Conservation (phyloP, 306 rosid genomes). For the Quercus aquifolioides region DNA sequence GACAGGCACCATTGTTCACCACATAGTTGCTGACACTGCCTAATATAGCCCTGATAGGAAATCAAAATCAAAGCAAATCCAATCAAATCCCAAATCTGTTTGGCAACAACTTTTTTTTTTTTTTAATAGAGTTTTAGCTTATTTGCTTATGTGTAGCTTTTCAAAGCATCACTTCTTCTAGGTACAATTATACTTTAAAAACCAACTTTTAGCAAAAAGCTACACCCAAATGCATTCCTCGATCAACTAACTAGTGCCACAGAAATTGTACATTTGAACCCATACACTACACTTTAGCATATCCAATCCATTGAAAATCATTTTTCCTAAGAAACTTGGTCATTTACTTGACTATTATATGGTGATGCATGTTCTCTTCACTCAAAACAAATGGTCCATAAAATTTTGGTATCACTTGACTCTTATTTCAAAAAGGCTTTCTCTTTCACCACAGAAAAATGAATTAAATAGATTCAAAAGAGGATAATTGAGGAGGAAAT, state of each 20-base stretch:
- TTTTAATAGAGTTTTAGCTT: no score
- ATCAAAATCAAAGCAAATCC: not conserved
- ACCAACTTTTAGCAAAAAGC: no score
- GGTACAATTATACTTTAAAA: no score
- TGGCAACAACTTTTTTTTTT: no score
- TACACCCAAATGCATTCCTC: no score
- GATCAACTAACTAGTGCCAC: not conserved
- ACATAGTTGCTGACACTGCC: constrained; percentile 90
- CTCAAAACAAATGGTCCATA: not conserved
- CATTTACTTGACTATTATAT: not conserved
- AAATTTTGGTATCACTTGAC: not conserved
- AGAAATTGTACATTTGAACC: not conserved
- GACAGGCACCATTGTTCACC: constrained; percentile 66
- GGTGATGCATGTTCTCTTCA: not conserved
- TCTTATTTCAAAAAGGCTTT: not conserved
- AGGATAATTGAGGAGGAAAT: not conserved
- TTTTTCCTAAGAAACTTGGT: not conserved
- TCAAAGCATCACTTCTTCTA: no score
- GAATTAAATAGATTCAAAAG: not conserved
- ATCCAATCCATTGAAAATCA: not conserved
- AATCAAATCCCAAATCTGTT: constrained; percentile 2
- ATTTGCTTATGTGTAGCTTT: no score
- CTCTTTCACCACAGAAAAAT: not conserved
- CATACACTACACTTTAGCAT: no score
- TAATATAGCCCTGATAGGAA: constrained; percentile 55